Base-by-base conservation (phyloP, 768 basidiomycete genomes). In the Lentinula aciculospora region DNA sequence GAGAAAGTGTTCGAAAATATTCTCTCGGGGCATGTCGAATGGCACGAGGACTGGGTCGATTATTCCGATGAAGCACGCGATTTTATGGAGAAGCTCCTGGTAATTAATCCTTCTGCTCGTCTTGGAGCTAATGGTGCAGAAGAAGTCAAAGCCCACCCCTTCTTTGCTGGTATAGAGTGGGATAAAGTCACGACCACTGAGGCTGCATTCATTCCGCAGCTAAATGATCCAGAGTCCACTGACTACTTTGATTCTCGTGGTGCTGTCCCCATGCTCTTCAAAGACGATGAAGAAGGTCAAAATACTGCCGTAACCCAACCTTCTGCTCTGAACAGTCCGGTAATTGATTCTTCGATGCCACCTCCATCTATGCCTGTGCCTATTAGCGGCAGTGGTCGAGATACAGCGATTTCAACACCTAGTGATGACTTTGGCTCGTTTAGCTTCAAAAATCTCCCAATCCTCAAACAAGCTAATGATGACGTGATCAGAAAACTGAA, bases 1-100 rank as follows among this genome's bases (percentile, higher is more conserved):
- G 94, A 97, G 70, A 92, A 90, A 72, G 95, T 99, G 3, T 98
- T 99, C 65, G 95, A 97, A 73, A 98, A 98, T 68, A 98, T 98
- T 66, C 80, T 98, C 21, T 97, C 96, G 10, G 88, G 94, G 4
- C 86, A 89, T 29, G 81, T 98, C 66, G 88, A 96, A 59, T 99
- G 95, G 95, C 91, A 97, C 68, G 94, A 97, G 63, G 94, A 96
- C 42, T 92, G 88, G 78, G 75, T 94, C 17, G 92, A 94, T 57
- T 85, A 85, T 63, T 92, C 92, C 13, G 79, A 82, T 12, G 93
- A 95, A 67, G 90, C 90, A 25, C 84, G 84, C 56, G 91, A 98
- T 69, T 90, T 99, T 66, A 95, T 98, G 83, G 81, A 86, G 65
- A 78, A 86, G 28, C 78, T 99, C 37, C 76, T 98, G 82, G 87